Evolutionary conservation across 2,329 filamentous ascomycete genomes (phyloP).

Genomic region (Colletotrichum navitas): DNA sequence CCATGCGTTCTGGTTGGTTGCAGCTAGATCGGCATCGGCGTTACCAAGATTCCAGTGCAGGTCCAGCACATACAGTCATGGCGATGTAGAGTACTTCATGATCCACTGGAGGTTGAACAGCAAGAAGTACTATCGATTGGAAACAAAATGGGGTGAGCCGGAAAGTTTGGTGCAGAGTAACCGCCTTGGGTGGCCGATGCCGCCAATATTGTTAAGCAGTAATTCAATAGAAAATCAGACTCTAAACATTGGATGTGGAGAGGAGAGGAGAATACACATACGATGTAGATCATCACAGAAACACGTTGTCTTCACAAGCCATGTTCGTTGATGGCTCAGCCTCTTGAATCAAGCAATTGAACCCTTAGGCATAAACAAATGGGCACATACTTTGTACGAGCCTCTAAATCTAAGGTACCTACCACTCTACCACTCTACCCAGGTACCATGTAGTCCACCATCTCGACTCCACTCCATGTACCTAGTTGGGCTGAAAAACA

Average conservation of each 20-base stretch:
- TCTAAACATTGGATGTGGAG: not conserved
- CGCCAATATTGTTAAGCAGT: not conserved
- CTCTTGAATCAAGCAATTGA: not conserved
- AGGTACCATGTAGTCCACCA: not conserved
- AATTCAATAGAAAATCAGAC: not conserved
- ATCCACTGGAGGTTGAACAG: not conserved
- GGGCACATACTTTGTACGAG: not conserved
- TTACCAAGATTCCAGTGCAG: not conserved
- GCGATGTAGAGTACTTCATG: not conserved
- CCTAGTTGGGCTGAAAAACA: not conserved
- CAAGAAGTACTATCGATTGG: not conserved
- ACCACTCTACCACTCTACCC: too few relatives aligned
- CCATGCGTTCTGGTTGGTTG: too few relatives aligned
- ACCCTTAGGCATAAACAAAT: constrained; percentile 2
- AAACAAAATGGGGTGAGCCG: constrained; percentile 1
- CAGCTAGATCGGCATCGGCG: not conserved
- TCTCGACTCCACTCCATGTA: not conserved
- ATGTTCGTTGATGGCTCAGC: not conserved
- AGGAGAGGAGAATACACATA: not conserved
- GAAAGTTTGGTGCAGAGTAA: not conserved
- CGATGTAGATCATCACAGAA: too few relatives aligned
- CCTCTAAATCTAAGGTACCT: too few relatives aligned
- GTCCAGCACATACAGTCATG: too few relatives aligned
- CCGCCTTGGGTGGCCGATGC: not conserved
- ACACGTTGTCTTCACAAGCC: too few relatives aligned